Evolutionary conservation across 2,329 filamentous ascomycete species (phyloP), one percentile per base, ranked within the genome.

Genomic region (Venturia effusa): DNA sequence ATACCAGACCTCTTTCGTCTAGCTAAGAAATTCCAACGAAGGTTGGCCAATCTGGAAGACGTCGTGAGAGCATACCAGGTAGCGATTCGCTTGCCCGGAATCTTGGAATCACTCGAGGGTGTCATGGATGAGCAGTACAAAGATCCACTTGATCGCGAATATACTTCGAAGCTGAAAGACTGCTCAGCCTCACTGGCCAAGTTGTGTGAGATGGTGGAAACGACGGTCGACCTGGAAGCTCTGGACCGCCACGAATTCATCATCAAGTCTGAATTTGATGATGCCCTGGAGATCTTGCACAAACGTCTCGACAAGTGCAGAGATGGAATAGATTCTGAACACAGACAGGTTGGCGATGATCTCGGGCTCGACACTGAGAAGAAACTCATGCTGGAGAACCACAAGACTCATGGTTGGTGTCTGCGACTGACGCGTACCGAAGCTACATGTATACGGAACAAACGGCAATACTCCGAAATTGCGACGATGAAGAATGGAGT

Each of bases 401-500:
- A 99, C 80, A 90, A 88, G 72, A 89, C 95, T 0, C 92, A 99
- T 70, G 94, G 95, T 22, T 97, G 93, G 86, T 97, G 94, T 75
- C 92, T 99, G 83, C 86, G 94, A 64, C 80, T 99, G 24, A 99
- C 94, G 3, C 84, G 94, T 65, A n/a, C 37, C n/a, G 65, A 99
- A 78, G 91, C 94, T 1, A 88, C 89, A 19, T 95, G 90, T 70
- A 99, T 99, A 69, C 88, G 94, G 66, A 95, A 95, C 76, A 96
- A 94, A 72, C 87, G 85, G 65, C 82, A 86, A 61, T 99, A 97
- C 70, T 88, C 93, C 70, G 94, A 99, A 75, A 96, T 92, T 74
- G 96, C 92, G 0, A 99, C 95, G 0, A 94, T 97, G 77, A 99
- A 99, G 82, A 99, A 97, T 73, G 94, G 94, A 54, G 94, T 97